Base-by-base conservation (phyloP, 2,329 filamentous ascomycete species). In the Colletotrichum tanaceti region DNA sequence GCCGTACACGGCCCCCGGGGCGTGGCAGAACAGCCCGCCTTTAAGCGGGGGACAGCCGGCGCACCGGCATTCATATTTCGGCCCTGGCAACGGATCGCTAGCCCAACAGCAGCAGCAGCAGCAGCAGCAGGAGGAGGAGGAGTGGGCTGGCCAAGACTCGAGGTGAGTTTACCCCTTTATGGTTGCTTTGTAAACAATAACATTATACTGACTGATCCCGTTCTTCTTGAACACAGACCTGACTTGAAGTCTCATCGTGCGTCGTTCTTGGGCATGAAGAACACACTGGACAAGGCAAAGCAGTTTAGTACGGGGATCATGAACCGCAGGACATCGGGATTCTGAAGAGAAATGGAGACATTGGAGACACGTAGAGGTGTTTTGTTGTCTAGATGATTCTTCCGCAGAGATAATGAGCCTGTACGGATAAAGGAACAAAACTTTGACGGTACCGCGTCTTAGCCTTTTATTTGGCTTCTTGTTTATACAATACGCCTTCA, bases 221-320 rank as follows among this genome's bases (percentile, higher is more conserved):
- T 35, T 7, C 39, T 9, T 38, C 18, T 32, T 10, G 28, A 38
- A 18, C 14, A 20, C n/a, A 70, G 64, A 32, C 67, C 63, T 20
- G 67, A 70, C 20, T n/a, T 58, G 39, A 70, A 70, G 16, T 52
- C 63, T 13, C 50, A 63, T 38, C 67, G 67, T 22, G 50, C 67
- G 24, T 70, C 67, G 32, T 70, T 70, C 41, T 38, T 70, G 58
- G 67, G 67, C 4, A 70, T 70, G 67, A 70, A 70, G 47, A 70
- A 70, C 7, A 70, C 67, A 39, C 46, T 70, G n/a, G 67, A 63
- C 14, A 70, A 68, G 38, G 67, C 67, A 22, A 70, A 50, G 35
- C 67, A 70, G 38, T 68, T 70, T 10, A 70, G 67, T 24, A 70
- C 63, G 5, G 67, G 67, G 1, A 70, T 70, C 7, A 63, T 70